Evolutionary conservation across 2,329 filamentous ascomycete species (phyloP), one percentile per base, ranked within the genome.

Genomic region (Xylariaceae sp.): DNA sequence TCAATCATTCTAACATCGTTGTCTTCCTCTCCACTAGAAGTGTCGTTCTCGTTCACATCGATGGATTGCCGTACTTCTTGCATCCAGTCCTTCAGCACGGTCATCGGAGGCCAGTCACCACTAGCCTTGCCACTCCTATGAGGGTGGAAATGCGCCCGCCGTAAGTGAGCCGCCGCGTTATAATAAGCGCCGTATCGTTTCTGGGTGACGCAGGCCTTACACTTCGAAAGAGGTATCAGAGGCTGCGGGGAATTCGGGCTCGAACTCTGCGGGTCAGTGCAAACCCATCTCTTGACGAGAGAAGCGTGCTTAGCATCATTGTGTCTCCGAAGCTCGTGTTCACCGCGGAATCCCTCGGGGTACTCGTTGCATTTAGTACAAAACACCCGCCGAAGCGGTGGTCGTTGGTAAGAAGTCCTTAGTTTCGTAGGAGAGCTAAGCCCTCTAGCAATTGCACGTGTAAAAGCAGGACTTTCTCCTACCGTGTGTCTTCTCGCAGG

Each of bases 301-400:
- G 80, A 75, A 2, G 82, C 80, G 62, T 85, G 82, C 57, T 83
- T 83, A 4, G 82, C 81, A 57, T 84, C 81, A 18, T 76, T 79
- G 70, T 93, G 89, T 54, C 89, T 81, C 52, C 88, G 81, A 47
- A 92, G 79, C 72, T 97, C 93, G 72, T 96, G 93, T 53, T 96
- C 91, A 55, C 93, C 93, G 44, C 93, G 88, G 72, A 96, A 97
- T 4, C 93, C 92, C 58, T 92, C 88, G 2, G 89, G 89, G 58
- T 93, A 87, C 66, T 91, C 89, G 63, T 88, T 86, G 76, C 93
- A 97, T 65, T 89, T 84, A 18, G 80, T 78, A 73, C 93, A 97
- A 69, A 85, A 87, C 48, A 92, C 88, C 63, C 91, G 89, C 20
- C 86, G 83, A 49, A 91, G 82, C 20, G 85, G 83, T 20, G 79